Base-by-base conservation (phyloP, 2,329 filamentous ascomycete species). In the Rugonectria rugulosa region DNA sequence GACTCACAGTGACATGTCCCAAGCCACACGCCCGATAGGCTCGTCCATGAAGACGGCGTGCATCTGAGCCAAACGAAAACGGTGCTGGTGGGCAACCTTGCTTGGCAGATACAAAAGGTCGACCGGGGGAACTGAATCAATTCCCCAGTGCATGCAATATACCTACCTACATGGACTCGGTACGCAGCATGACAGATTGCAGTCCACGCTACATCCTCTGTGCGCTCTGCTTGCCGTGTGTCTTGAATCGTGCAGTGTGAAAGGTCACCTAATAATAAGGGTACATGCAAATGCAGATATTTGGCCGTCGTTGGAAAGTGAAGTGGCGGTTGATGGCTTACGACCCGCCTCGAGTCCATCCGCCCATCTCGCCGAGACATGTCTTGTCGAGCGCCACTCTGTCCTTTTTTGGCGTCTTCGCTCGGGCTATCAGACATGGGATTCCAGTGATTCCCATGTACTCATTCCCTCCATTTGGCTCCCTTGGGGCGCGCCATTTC, bases 291-390 rank as follows among this genome's bases (percentile, higher is more conserved):
- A 41, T 20, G 50, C 9, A 40, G 36, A 55, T 48, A 41, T 56
- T 56, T 34, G n/a, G 42, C 42, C 29, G 49, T 55, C 53, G 45
- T 60, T 46, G 45, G 48, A 32, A 58, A 54, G 45, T 58, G 55
- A 55, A 60, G 26, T 56, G 44, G 64, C 43, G 55, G 63, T n/a
- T n/a, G n/a, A n/a, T 62, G 57, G 61, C 49, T 53, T 56, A 41
- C 43, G 31, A 17, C 55, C 61, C 48, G 53, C 45, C 53, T 44
- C 46, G n/a, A 63, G 59, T 66, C 38, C 59, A 61, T 55, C 65
- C 65, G 64, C n/a, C 57, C 43, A 62, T 59, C 53, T 60, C 61
- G 60, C 63, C 61, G 65, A 67, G 65, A 67, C 63, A 64, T 43
- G 27, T 58, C 57, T 63, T 59, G 42, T 55, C 37, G 27, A 42